Percentiles rank a stretch among this genome's conserved stretches.
phyloP scores from a whole-genome alignment of 2,329 filamentous ascomycete genomes.

The Fusarium pseudonygamai region DNA sequence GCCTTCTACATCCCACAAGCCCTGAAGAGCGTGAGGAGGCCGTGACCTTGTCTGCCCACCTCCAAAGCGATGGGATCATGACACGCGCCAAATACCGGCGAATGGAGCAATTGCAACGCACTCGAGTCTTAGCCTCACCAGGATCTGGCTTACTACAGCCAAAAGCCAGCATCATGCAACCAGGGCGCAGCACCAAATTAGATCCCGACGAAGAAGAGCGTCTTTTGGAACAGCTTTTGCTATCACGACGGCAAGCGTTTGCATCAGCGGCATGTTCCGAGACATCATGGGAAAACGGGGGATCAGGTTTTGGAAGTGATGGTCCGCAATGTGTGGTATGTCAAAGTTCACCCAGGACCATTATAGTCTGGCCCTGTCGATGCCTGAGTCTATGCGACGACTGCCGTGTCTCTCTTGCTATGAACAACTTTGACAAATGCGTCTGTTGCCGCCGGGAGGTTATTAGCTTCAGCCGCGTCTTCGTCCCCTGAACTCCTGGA shows the following conservation, averaged over 20 bases:
- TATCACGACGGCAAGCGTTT: slow-evolving; percentile 56
- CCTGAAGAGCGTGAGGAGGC: slow-evolving; percentile 84
- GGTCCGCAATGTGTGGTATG: slow-evolving; percentile 93
- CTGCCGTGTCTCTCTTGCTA: slow-evolving; percentile 89
- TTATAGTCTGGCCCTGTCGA: slow-evolving; percentile 96
- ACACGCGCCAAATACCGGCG: slow-evolving; percentile 82
- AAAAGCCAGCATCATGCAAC: slow-evolving; percentile 10
- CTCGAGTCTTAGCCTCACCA: slow-evolving; percentile 63
- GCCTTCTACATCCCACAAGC: slow-evolving; percentile 82
- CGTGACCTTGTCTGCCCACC: slow-evolving; percentile 80
- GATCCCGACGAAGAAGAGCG: slow-evolving; percentile 68
- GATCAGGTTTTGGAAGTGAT: slow-evolving; percentile 73
- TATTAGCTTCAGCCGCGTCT: slow-evolving; percentile 88
- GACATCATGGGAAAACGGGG: slow-evolving; percentile 73
- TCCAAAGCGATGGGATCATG: slow-evolving; percentile 75
- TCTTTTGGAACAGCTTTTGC: slow-evolving; percentile 67
- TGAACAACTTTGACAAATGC: slow-evolving; percentile 97
- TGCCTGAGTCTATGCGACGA: slow-evolving; percentile 96
- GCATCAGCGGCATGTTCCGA: slow-evolving; percentile 17
- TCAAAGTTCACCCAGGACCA: slow-evolving; percentile 83
- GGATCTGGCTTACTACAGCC: slow-evolving; percentile 34
- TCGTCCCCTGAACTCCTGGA: slow-evolving; percentile 68
- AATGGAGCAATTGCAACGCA: slow-evolving; percentile 73
- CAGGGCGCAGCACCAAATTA: slow-evolving; percentile 52
- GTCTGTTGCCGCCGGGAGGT: slow-evolving; percentile 93